Evolutionary conservation across 345 rosid genomes (phyloP), one percentile per base, ranked within the genome.

Genomic region (Trapa incisa): DNA sequence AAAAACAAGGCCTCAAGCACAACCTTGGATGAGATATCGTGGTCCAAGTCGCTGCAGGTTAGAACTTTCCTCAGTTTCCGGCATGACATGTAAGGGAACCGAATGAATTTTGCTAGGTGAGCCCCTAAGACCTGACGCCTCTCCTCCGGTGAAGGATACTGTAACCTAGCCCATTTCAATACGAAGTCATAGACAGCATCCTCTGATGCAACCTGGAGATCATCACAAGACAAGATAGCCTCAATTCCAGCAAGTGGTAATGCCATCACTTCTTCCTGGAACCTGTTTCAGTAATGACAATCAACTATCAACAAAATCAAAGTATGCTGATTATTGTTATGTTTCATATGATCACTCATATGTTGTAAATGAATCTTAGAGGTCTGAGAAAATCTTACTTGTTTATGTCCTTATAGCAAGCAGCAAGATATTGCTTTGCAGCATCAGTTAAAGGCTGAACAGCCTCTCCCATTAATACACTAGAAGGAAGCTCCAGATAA

Each of bases 1-100:
- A 95, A 95, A 82, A 91, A 95, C 8, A 95, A 88, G 57, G 99
- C 97, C 81, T 95, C 99, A 13, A 95, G 88, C 45, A 95, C 99
- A 64, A 89, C 87, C 78, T 95, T 95, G 7, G 97, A 87, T 63
- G 99, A 87, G 43, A 84, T 84, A 17, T 95, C 97, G 42, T 87
- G 96, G 58, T 95, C 96, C 75, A 91, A 95, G 76, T 95, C 99
- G 4, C 68, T 84, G 67, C 97, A 89, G 22, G 90, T 79, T 14
- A 95, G 75, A 39, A 91, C 97, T 80, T 95, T 91, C 79, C 86
- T 95, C 17, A 95, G 92, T 78, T 95, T 95, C 65, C 99, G 75
- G 78, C 96, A 91, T 14, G 96, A 85, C 97, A 95, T 89, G 77
- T 83, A 85, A 13, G 99, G 96, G 83, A 95, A 95, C 69, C 99